Evolutionary conservation across 2,329 filamentous ascomycete species (phyloP).

Genomic region (Colletotrichum sp.): DNA sequence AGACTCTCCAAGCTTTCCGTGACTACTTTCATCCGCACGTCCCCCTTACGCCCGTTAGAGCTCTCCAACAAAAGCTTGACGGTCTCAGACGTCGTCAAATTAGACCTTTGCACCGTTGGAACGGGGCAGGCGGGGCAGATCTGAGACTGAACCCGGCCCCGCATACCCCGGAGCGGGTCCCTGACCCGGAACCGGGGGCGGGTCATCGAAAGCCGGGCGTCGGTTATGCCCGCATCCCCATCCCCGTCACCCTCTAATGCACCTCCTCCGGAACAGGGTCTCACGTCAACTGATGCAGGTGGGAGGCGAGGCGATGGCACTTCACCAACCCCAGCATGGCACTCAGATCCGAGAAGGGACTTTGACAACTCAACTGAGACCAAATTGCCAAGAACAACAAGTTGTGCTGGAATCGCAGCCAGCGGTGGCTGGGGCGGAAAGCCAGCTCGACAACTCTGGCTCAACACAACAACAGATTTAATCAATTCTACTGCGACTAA

Average conservation of each 20-base stretch:
- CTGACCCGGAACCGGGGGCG: not conserved
- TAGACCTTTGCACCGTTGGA: not conserved
- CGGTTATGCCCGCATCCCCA: not conserved
- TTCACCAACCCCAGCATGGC: not conserved
- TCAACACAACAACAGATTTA: not conserved
- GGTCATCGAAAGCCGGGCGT: not conserved
- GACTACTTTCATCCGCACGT: not conserved
- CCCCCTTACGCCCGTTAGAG: not conserved
- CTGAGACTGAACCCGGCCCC: not conserved
- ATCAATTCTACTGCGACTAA: not conserved
- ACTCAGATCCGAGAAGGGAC: not conserved
- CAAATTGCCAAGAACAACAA: not conserved
- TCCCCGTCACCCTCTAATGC: not conserved
- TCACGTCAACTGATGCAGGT: not conserved
- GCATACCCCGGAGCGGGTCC: not conserved
- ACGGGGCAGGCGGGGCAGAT: not conserved
- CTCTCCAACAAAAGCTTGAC: not conserved
- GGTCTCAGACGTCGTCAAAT: not conserved
- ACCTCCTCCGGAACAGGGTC: not conserved
- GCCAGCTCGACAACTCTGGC: not conserved
- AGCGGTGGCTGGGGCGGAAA: not conserved
- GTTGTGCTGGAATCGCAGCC: not conserved
- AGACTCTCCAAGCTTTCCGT: not conserved
- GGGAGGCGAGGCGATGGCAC: not conserved
- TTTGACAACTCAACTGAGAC: not conserved